Base-by-base conservation (phyloP, 805 yeast genomes). In the Suhomyces kilbournensis region DNA sequence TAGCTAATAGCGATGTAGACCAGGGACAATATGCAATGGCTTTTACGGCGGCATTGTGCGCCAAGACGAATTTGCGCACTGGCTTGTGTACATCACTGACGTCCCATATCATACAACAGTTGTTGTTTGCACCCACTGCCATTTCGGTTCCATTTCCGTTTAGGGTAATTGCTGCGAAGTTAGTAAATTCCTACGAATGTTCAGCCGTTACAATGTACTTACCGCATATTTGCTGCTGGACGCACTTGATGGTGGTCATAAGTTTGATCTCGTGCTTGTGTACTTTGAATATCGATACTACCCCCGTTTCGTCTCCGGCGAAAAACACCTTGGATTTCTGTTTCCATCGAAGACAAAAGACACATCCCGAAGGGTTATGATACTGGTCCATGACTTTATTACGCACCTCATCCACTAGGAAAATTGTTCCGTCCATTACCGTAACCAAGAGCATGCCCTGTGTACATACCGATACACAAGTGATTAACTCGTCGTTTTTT, bases 21-120 rank as follows among this genome's bases (percentile, higher is more conserved):
- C 97, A 91, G 0, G 97, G 97, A 64, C 97, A 92, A 60, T 82
- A 92, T 3, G 93, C 87, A 44, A 92, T 73, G 0, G 97, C 97
- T 60, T 91, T 91, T 0, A 92, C 92, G 0, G 97, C 97, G 1
- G 97, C 96, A 2, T 74, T 71, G 61, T 92, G 97, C 0, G 77
- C 81, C 48, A 91, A 71, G 8, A 68, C 64, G 62, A 76, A 82
- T 54, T 71, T 67, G 46, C 80, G 59, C 20, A 50, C 60, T 8
- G 93, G 87, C 10, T 34, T 39, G 4, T 14, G 4, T 4, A 30
- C 42, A 0, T 63, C 50, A 3, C 55, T 43, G 19, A 88, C 77
- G 57, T 87, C 83, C 96, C 96, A 91, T 2, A 92, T 72, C 0
- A 88, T 77, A 53, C 93, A 88, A 15, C 82, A 72, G 61, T 91